A percentile compares a stretch with the other conserved stretches of the same genome.
These are phyloP conservation scores for Climacium dendroides DNA, from an alignment of 225 moss, liverwort and hornwort genomes.

Conservation along the genomic window DNA sequence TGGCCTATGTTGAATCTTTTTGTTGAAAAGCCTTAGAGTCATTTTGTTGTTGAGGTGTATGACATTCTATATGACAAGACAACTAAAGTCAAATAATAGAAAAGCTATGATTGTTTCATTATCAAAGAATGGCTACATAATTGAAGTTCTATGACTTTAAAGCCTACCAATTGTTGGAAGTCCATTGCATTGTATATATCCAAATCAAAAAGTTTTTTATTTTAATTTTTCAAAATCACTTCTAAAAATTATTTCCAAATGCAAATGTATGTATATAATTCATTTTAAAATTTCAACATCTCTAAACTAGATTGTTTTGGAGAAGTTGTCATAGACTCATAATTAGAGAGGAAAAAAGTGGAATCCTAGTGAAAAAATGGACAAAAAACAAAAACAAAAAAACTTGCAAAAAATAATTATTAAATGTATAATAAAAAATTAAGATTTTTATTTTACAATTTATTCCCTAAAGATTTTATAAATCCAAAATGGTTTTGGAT, in stretches of 20 bases:
- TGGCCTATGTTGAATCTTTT: no score
- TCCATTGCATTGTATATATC: rapidly evolving
- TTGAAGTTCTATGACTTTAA: background rate
- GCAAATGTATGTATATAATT: background rate
- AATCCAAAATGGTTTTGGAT: background rate
- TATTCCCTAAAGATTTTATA: background rate
- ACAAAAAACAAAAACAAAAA: background rate
- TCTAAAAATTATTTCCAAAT: background rate
- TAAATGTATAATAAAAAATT: background rate
- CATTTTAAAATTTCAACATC: background rate
- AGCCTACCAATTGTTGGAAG: background rate
- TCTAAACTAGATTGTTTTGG: background rate
- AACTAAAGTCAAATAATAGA: background rate
- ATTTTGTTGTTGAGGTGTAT: background rate
- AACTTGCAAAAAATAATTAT: background rate
- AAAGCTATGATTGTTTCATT: background rate
- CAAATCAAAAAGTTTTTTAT: background rate
- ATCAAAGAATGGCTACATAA: background rate
- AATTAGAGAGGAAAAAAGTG: rapidly evolving
- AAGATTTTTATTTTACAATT: rapidly evolving
- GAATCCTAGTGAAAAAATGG: background rate
- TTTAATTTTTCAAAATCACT: background rate
- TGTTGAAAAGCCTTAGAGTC: no score
- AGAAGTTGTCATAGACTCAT: background rate
- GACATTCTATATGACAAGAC: rapidly evolving